Evolutionary conservation across 805 yeast genomes (phyloP).

Genomic region (Lachancea lanzarotensis): DNA sequence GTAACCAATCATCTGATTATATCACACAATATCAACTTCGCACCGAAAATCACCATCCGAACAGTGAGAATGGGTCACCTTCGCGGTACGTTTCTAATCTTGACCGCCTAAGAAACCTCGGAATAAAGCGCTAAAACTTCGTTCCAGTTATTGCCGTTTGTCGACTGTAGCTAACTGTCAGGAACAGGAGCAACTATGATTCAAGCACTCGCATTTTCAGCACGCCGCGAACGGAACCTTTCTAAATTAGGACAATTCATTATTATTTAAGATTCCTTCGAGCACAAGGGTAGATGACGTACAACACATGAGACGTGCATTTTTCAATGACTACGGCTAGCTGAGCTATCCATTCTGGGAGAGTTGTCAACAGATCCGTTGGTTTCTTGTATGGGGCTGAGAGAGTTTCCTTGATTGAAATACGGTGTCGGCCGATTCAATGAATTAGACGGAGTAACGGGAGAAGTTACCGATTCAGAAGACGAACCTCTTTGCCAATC

Average conservation of each 20-base stretch:
- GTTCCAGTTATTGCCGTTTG: too few species aligned
- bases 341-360: conserved; percentile 11
- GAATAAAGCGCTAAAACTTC: neutral
- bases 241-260: neutral
- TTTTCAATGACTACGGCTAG: neutral
- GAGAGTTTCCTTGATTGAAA: conserved; percentile 17
- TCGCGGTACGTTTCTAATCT: conserved; percentile 3
- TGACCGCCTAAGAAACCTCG: neutral
- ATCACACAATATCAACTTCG: too few species aligned
- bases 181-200: neutral
- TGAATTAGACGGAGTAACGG: conserved; percentile 18
- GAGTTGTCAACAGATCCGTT: conserved; percentile 27
- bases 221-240: neutral
- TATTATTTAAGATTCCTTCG: neutral
- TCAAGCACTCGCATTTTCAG: too few species aligned
- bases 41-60: too few species aligned
- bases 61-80: neutral
- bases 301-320: too few species aligned
- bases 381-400: conserved; percentile 32
- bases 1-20: too few species aligned
- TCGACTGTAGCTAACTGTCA: neutral
- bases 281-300: too few species aligned
- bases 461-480: neutral
- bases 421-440: conserved; percentile 24
- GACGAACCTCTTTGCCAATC: neutral